Conservation (phyloP, 139 green algal genomes). For the Pseudopediastrum boryanum region DNA sequence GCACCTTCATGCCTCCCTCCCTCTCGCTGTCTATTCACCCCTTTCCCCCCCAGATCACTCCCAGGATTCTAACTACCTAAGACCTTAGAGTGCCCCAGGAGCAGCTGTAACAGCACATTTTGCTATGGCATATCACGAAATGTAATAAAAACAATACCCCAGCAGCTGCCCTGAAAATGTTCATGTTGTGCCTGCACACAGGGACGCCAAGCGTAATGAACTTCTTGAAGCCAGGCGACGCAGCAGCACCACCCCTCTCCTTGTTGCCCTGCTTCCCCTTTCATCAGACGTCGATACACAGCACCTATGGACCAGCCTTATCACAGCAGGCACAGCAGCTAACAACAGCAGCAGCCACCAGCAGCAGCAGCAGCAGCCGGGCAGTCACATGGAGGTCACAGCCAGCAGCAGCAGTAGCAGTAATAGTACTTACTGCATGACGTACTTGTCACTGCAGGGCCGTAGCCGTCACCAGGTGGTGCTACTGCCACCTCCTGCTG, state of each 20-base stretch:
- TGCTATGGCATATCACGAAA: too few species aligned
- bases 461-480: constrained; percentile 57
- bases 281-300: constrained; percentile 55
- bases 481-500: constrained; percentile 68
- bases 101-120: too few species aligned
- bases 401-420: constrained; percentile 34
- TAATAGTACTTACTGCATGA: constrained; percentile 20
- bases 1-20: too few species aligned
- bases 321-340: constrained; percentile 26
- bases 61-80: too few species aligned
- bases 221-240: constrained; percentile 61
- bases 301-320: constrained; percentile 48
- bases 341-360: background rate
- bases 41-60: too few species aligned
- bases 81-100: too few species aligned
- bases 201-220: constrained; percentile 70
- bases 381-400: background rate
- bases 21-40: too few species aligned
- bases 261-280: constrained; percentile 78
- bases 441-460: constrained; percentile 50
- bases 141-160: too few species aligned
- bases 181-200: constrained; percentile 12
- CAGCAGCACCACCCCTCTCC: constrained; percentile 47
- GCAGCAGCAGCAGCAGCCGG: background rate
- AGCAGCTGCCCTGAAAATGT: too few species aligned